Conservation (phyloP, 345 rosid genomes). For the Arabidopsis arenosa region DNA sequence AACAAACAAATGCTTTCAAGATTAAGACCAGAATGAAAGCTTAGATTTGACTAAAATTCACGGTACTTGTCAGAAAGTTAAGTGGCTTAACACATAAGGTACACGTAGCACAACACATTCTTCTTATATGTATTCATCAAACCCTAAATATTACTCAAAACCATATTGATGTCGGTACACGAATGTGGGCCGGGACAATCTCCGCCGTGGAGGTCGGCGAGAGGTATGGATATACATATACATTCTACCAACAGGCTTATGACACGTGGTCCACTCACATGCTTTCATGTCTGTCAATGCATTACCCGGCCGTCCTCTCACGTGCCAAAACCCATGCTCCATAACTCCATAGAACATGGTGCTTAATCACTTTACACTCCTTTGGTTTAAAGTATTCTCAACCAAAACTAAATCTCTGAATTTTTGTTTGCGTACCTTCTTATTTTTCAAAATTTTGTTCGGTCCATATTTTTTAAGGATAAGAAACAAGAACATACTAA, state of each 20-base stretch:
- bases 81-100: not conserved
- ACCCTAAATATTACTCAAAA: constrained; percentile 4
- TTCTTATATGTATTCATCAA: constrained; percentile 1
- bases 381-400: not conserved
- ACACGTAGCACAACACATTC: constrained; percentile 34
- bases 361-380: constrained; percentile 16
- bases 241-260: not conserved
- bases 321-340: constrained; percentile 21
- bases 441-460: too few species aligned
- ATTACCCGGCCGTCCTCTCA: constrained; percentile 27
- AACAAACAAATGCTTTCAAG: not conserved
- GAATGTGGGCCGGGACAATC: constrained; percentile 40
- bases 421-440: too few species aligned
- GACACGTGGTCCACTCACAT: constrained; percentile 27
- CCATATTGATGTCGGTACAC: constrained; percentile 7
- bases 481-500: too few species aligned
- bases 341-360: constrained; percentile 17
- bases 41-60: constrained; percentile 24
- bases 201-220: constrained; percentile 45
- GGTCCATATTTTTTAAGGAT: too few species aligned
- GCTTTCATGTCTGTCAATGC: constrained; percentile 21
- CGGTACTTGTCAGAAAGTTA: constrained; percentile 13
- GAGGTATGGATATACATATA: constrained; percentile 19
- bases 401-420: too few species aligned
- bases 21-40: constrained; percentile 21